These are phyloP conservation scores for Citrus glauca DNA, from an alignment of 345 rosid genomes.

Conservation along the genomic window DNA sequence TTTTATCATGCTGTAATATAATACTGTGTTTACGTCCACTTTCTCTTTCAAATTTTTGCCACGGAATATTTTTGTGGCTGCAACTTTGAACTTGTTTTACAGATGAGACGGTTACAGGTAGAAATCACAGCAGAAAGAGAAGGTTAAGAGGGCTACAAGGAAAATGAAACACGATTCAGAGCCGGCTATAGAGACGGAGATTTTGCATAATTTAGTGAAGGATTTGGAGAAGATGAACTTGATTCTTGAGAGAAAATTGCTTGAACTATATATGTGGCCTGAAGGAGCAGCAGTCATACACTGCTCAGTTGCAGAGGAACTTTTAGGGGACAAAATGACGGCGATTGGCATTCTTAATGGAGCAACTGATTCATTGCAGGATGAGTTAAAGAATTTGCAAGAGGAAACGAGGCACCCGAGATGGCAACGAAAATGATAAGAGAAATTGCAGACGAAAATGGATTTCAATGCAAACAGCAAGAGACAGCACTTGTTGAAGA, in stretches of 20 bases:
- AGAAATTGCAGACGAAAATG: slow-evolving; percentile 21
- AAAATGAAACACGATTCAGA: background rate
- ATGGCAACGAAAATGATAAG: slow-evolving; percentile 11
- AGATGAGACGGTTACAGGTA: background rate
- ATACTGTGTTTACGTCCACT: no score
- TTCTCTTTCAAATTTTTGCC: background rate
- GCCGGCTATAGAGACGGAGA: background rate
- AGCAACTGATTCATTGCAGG: slow-evolving; percentile 3
- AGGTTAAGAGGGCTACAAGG: background rate
- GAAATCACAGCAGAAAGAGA: background rate
- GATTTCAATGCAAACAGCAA: slow-evolving; percentile 1
- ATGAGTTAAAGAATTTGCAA: slow-evolving; percentile 20
- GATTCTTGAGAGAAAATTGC: slow-evolving; percentile 20
- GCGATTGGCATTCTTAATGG: slow-evolving; percentile 20
- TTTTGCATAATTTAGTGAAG: background rate
- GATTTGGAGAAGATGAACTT: slow-evolving; percentile 20
- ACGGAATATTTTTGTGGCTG: no score
- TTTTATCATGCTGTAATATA: no score
- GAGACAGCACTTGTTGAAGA: slow-evolving; percentile 22
- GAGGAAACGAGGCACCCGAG: slow-evolving; percentile 17
- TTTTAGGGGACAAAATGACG: slow-evolving; percentile 15
- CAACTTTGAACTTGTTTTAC: background rate
- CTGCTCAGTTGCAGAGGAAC: slow-evolving; percentile 11
- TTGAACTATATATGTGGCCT: slow-evolving; percentile 18
- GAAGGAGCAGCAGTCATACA: slow-evolving; percentile 19